A percentile compares a stretch with the other conserved stretches of the same genome.
phyloP scores from a whole-genome alignment of 352 stramenopile genomes.

The Phytopythium delawarense region DNA sequence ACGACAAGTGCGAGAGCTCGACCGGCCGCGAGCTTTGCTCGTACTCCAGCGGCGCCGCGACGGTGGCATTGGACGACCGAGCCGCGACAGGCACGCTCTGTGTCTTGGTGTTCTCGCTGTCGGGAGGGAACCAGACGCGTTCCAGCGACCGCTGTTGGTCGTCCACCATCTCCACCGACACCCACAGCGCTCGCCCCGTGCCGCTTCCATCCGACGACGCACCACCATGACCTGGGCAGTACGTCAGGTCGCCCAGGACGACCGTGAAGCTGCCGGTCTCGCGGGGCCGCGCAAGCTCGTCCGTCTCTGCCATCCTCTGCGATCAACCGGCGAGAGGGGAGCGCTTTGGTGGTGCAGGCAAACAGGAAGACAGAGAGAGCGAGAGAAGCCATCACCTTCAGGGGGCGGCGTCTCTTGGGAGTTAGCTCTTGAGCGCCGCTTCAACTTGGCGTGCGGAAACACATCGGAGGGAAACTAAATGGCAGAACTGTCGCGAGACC shows the following conservation, averaged over 20 bases:
- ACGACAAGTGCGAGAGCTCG: constrained; percentile 21
- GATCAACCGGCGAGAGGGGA: too few species aligned
- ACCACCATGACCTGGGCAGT: not conserved
- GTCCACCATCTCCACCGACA: constrained; percentile 32
- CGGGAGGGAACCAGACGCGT: constrained; percentile 42
- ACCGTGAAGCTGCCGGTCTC: constrained; percentile 33
- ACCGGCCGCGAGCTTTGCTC: constrained; percentile 44
- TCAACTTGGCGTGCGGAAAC: not conserved
- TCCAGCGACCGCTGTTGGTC: constrained; percentile 23
- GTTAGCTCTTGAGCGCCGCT: not conserved
- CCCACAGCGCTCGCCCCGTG: constrained; percentile 22
- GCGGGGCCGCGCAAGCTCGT: constrained; percentile 1
- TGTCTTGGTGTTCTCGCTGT: constrained; percentile 51
- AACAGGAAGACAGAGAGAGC: too few species aligned
- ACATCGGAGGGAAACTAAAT: too few species aligned
- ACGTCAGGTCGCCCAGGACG: constrained; percentile 11
- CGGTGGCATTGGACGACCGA: not conserved
- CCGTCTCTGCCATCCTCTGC: not conserved
- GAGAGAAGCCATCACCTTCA: not conserved
- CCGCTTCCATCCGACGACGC: not conserved
- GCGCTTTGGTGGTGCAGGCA: too few species aligned
- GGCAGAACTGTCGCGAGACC: too few species aligned
- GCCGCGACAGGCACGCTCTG: constrained; percentile 23
- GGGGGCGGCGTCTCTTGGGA: not conserved
- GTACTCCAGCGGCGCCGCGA: constrained; percentile 23